phyloP scores from a whole-genome alignment of 768 basidiomycete genomes.

The Mycena rosella region DNA sequence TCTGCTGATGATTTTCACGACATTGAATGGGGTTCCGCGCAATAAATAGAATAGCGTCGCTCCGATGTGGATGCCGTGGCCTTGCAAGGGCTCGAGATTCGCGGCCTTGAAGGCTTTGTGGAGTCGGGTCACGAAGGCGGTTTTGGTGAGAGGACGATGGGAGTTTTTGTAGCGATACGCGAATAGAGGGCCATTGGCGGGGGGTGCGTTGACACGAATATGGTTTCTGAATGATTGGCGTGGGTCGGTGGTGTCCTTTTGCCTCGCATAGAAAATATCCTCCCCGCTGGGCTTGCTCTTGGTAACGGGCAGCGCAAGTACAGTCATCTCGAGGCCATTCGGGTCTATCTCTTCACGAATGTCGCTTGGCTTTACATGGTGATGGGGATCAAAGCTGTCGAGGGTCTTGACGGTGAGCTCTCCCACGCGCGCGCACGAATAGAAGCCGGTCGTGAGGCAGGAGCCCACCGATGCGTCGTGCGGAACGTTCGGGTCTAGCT shows the following conservation, averaged over 20 bases:
- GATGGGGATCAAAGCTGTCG: neutral
- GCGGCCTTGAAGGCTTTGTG: slow-evolving; percentile 23
- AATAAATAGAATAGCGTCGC: slow-evolving; percentile 45
- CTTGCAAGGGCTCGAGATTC: slow-evolving; percentile 31
- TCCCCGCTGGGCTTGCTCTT: slow-evolving; percentile 3
- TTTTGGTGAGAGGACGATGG: slow-evolving; percentile 42
- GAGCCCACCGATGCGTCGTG: neutral
- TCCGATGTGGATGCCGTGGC: slow-evolving; percentile 48
- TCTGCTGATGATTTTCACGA: slow-evolving; percentile 46
- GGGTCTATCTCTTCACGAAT: neutral
- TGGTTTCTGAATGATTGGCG: slow-evolving; percentile 41
- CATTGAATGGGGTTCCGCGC: slow-evolving; percentile 42
- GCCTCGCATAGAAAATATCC: neutral
- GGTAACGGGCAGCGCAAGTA: neutral
- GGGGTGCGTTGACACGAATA: slow-evolving; percentile 46
- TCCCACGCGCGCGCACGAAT: neutral
- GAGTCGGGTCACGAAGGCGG: slow-evolving; percentile 40
- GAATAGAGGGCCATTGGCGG: neutral
- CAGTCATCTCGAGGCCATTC: neutral
- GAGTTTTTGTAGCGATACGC: no score
- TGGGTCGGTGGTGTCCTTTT: neutral
- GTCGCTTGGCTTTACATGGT: slow-evolving; percentile 2
- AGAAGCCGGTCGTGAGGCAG: neutral
- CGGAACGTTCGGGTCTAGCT: neutral
- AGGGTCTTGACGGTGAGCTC: slow-evolving; percentile 22